phyloP scores from a whole-genome alignment of 345 rosid genomes.

The Brassica incana region DNA sequence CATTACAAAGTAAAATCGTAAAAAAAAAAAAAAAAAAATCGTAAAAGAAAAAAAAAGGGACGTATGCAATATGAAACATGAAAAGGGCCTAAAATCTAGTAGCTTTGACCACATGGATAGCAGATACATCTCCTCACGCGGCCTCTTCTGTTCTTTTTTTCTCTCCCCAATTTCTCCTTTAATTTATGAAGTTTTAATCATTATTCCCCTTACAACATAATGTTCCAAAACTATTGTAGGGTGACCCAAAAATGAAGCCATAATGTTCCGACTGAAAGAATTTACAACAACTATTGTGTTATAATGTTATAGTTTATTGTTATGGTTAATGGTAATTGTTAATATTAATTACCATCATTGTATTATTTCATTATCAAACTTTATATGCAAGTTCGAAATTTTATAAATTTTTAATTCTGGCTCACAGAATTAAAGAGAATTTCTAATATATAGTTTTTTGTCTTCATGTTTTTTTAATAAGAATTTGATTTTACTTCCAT shows the following conservation, averaged over 20 bases:
- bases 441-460: background rate
- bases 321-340: background rate
- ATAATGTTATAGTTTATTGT: background rate
- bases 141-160: conserved; percentile 8
- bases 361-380: background rate
- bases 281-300: background rate
- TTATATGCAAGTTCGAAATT: background rate
- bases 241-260: background rate
- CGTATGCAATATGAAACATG: conserved; percentile 24
- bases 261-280: background rate
- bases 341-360: background rate
- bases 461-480: background rate
- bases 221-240: too few relatives aligned
- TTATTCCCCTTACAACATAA: background rate
- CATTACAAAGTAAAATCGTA: background rate
- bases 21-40: background rate
- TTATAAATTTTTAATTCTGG: background rate
- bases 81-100: conserved; percentile 24
- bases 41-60: background rate
- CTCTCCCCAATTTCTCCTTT: background rate
- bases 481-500: background rate
- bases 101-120: conserved; percentile 24
- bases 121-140: conserved; percentile 10
- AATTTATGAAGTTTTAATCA: background rate
- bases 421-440: background rate